phyloP scores from a whole-genome alignment of 306 rosid species.

The Lathyrus tuberosus region DNA sequence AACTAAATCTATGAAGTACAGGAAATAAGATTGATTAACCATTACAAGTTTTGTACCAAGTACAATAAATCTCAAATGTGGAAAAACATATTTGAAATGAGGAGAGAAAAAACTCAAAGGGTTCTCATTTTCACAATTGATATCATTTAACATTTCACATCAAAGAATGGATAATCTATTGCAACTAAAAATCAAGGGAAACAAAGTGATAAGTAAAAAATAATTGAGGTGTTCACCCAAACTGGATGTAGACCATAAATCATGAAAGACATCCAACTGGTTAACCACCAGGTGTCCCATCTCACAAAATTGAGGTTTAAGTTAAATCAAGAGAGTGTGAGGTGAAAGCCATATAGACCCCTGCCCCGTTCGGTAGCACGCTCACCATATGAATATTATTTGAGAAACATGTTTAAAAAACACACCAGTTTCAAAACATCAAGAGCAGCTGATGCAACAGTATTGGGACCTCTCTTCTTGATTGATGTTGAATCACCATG shows the following conservation, averaged over 20 bases:
- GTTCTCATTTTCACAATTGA: slow-evolving; percentile 25
- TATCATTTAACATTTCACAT: slow-evolving; percentile 4
- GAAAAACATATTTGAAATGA: not conserved
- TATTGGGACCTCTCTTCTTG: slow-evolving; percentile 71
- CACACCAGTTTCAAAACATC: slow-evolving; percentile 82
- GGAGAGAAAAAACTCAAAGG: slow-evolving; percentile 11
- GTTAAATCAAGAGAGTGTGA: slow-evolving; percentile 17
- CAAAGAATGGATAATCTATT: slow-evolving; percentile 25
- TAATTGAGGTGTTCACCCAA: slow-evolving; percentile 12
- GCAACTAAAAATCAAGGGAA: slow-evolving; percentile 21
- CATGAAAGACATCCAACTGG: slow-evolving; percentile 23
- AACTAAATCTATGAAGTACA: slow-evolving; percentile 16
- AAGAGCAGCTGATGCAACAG: slow-evolving; percentile 83
- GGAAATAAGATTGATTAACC: slow-evolving; percentile 14
- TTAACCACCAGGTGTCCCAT: slow-evolving; percentile 20
- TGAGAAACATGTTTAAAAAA: slow-evolving; percentile 30
- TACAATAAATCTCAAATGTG: slow-evolving; percentile 25
- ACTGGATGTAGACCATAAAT: slow-evolving; percentile 16
- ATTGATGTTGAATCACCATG: slow-evolving; percentile 86
- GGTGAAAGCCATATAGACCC: slow-evolving; percentile 14
- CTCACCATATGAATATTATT: slow-evolving; percentile 11
- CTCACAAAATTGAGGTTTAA: slow-evolving; percentile 21
- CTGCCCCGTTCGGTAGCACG: slow-evolving; percentile 13
- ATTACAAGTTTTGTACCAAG: slow-evolving; percentile 22
- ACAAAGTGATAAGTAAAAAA: slow-evolving; percentile 11